Evolutionary conservation across 1,139 yeast species (phyloP), one percentile per base, ranked within the genome.

Genomic region (Scheffersomyces illinoinensis): DNA sequence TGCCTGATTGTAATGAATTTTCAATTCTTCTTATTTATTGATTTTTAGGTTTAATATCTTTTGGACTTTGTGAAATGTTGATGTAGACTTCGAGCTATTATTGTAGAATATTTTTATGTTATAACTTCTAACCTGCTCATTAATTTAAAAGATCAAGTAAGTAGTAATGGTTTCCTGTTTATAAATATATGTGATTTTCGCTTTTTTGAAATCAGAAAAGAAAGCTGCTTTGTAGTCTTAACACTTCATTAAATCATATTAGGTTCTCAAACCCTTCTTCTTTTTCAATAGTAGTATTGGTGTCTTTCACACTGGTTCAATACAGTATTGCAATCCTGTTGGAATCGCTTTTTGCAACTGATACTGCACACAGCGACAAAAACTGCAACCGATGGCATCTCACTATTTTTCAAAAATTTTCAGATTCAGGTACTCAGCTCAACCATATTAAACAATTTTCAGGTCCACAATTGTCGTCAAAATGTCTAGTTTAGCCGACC

Each of bases 401-500:
- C 54, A 58, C 50, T 56, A 51, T 56, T 53, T 56, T 54, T 23
- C 55, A 57, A 57, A 46, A 58, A 54, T 58, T 58, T 56, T 58
- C 60, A 58, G 55, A 51, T 55, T 53, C 18, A 52, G 6, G 33
- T 6, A 26, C 52, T 47, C 52, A 53, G 47, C 33, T 26, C 33
- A 23, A 53, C 18, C 39, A 48, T 53, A 26, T 46, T 26, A 19
- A 19, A 47, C 55, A 53, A 33, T 21, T 10, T 51, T 14, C 18
- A 39, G n/a, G 33, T 26, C 43, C 10, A 10, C 53, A 21, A 20
- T 50, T 49, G 39, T 52, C 51, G 19, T 54, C 59, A 59, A 50
- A 58, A 79, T 79, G 84, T 87, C 93, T 53, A 71, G 77, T 66
- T 86, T 95, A 77, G 91, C 95, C 53, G 87, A 87, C 62, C 99